Conservation (phyloP, 2,329 filamentous ascomycete genomes). For the Alternaria dauci region DNA sequence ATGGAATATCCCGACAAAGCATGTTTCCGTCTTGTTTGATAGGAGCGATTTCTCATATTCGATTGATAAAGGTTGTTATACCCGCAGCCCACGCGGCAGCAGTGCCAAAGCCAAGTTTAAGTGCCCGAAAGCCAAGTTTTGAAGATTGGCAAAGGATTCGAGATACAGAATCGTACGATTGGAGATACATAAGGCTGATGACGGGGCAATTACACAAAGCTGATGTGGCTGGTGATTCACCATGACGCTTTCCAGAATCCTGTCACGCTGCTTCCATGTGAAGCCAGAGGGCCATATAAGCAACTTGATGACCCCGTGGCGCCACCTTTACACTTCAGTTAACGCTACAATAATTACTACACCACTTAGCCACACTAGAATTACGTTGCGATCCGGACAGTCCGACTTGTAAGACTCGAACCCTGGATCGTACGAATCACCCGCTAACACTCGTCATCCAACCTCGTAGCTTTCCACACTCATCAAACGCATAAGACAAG, state of each 20-base stretch:
- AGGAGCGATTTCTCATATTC: not conserved
- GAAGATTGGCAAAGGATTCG: not conserved
- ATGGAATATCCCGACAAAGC: not conserved
- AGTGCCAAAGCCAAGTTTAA: conserved; percentile 18
- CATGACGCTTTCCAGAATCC: conserved; percentile 8
- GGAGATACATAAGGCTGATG: not conserved
- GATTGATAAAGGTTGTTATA: not conserved
- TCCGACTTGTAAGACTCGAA: not conserved
- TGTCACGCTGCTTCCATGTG: not conserved
- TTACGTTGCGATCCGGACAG: not conserved
- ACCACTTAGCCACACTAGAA: not conserved
- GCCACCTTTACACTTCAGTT: not conserved
- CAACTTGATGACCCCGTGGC: not conserved
- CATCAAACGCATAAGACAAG: not conserved
- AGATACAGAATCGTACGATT: not conserved
- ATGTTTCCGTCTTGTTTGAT: not conserved
- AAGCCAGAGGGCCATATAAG: not conserved
- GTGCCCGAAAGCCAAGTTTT: conserved; percentile 22
- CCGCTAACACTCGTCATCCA: not conserved
- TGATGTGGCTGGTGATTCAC: conserved; percentile 3
- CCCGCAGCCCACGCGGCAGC: conserved; percentile 4
- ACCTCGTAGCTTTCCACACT: not conserved
- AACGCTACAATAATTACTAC: not conserved
- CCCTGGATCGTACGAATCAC: not conserved
- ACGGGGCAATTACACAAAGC: not conserved